Conservation (phyloP, 2,329 filamentous ascomycete species). For the Tolypocladium sp. region DNA sequence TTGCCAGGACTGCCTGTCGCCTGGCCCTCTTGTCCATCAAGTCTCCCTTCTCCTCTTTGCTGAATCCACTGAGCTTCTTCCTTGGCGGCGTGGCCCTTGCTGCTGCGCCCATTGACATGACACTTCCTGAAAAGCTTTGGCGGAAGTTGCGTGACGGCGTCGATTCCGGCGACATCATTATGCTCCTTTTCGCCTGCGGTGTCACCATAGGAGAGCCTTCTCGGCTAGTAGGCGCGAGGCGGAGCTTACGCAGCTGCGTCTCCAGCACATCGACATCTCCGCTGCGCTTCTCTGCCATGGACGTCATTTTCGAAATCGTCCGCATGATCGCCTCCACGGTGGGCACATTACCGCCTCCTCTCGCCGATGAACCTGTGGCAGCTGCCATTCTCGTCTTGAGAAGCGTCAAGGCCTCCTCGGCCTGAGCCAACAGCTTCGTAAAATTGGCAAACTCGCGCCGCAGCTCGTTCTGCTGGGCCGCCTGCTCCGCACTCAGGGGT, state of each 20-base stretch:
- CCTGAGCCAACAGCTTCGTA: conserved; percentile 63
- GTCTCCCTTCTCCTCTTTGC: conserved; percentile 45
- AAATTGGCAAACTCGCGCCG: conserved; percentile 67
- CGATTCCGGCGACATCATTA: conserved; percentile 34
- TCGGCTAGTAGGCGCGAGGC: conserved; percentile 36
- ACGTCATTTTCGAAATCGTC: conserved; percentile 88
- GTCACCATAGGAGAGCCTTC: conserved; percentile 33
- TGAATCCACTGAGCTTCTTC: conserved; percentile 55
- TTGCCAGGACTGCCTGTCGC: conserved; percentile 41
- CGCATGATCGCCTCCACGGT: conserved; percentile 88
- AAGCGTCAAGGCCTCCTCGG: conserved; percentile 71
- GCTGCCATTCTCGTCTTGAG: conserved; percentile 69
- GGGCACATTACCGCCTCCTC: conserved; percentile 46
- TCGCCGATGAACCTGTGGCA: conserved; percentile 39
- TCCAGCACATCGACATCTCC: conserved; percentile 88
- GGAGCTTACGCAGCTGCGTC: conserved; percentile 69
- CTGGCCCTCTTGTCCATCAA: conserved; percentile 45
- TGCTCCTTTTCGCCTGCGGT: conserved; percentile 25
- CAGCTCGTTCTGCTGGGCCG: conserved; percentile 74
- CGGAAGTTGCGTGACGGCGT: conserved; percentile 32
- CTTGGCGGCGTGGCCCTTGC: conserved; percentile 37
- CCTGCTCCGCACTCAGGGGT: conserved; percentile 76
- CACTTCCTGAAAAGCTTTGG: conserved; percentile 23
- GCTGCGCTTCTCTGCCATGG: conserved; percentile 83
- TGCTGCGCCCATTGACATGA: conserved; percentile 31